Base-by-base conservation (phyloP, 495 filamentous ascomycete species). In the Trichoderma parareesei region DNA sequence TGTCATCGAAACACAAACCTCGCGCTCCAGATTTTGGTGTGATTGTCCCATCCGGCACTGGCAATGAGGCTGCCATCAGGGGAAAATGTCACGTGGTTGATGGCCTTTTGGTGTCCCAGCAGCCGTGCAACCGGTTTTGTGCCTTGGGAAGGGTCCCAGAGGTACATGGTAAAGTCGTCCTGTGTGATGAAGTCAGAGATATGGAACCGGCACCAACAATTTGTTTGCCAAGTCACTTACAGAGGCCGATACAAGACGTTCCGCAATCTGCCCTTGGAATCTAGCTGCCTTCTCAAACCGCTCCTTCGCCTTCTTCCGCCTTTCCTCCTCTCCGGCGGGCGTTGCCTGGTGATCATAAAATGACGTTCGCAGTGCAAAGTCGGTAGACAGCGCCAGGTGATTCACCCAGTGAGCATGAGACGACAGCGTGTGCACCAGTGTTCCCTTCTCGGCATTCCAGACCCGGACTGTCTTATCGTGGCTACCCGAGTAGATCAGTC, bases 381-480 rank as follows among this genome's bases (percentile, higher is more conserved):
- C 95, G 1, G 91, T 97, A 3, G 93, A 97, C 8, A 99, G 81
- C 0, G 94, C 92, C 10, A 99, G 86, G 72, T 98, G 92, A 75
- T 99, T 99, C 10, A 99, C 88, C 83, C 94, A 95, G 73, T 97
- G 93, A 1, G 90, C 91, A 71, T 99, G 95, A 1, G 88, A 81
- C 1, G 85, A 85, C 41, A 98, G 77, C 1, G 85, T 90, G 72
- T 95, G 88, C 48, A 90, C 79, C 16, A 97, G 77, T 0, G 88
- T 91, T 7, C 92, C 92, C 63, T 87, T 85, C 33, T 82, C 79
- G 8, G 90, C 82, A 69, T 93, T 87, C 93, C 95, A 99, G 9
- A 97, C 85, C 67, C 94, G 94, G 66, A 99, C 85, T 5, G 90
- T 90, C 77, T 92, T 92, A 75, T 99, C 95, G 71, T 96, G 92